Evolutionary conservation across 2,329 filamentous ascomycete species (phyloP).

Genomic region (Fusarium sp.): DNA sequence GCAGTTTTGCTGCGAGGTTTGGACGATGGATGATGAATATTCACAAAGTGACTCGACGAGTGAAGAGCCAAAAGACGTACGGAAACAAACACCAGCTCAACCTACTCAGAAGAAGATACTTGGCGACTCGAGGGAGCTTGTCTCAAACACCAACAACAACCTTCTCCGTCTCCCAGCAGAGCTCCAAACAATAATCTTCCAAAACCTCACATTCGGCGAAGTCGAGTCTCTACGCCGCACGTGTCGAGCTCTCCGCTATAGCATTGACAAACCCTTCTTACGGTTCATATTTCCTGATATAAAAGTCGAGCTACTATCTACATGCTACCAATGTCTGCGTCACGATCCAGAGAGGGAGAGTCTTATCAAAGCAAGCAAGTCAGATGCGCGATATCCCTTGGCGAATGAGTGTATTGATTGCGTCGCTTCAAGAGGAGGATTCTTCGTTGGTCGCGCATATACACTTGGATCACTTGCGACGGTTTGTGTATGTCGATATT

Average conservation of each 20-base stretch:
- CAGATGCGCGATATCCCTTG: conserved; percentile 52
- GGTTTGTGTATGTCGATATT: conserved; percentile 58
- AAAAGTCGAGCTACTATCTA: conserved; percentile 48
- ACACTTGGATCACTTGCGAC: conserved; percentile 50
- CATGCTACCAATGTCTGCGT: conserved; percentile 56
- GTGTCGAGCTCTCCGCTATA: conserved; percentile 51
- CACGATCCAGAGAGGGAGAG: conserved; percentile 47
- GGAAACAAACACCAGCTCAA: not conserved
- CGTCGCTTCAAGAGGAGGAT: conserved; percentile 50
- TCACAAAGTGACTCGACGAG: not conserved
- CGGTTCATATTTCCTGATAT: conserved; percentile 53
- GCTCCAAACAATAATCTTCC: conserved; percentile 56
- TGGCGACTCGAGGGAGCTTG: rapidly evolving
- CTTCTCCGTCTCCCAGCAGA: conserved; percentile 56
- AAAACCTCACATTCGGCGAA: conserved; percentile 56
- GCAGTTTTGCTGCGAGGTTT: not conserved
- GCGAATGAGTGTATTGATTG: conserved; percentile 56
- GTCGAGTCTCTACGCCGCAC: conserved; percentile 57
- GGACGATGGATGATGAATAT: not conserved
- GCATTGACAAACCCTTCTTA: conserved; percentile 52
- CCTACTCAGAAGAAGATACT: rapidly evolving
- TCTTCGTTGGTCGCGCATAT: conserved; percentile 53
- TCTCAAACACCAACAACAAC: not conserved
- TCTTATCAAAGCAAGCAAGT: conserved; percentile 49
- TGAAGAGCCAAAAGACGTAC: not conserved